Evolutionary conservation across 2,329 filamentous ascomycete genomes (phyloP).

Genomic region (Microdochium paspali): DNA sequence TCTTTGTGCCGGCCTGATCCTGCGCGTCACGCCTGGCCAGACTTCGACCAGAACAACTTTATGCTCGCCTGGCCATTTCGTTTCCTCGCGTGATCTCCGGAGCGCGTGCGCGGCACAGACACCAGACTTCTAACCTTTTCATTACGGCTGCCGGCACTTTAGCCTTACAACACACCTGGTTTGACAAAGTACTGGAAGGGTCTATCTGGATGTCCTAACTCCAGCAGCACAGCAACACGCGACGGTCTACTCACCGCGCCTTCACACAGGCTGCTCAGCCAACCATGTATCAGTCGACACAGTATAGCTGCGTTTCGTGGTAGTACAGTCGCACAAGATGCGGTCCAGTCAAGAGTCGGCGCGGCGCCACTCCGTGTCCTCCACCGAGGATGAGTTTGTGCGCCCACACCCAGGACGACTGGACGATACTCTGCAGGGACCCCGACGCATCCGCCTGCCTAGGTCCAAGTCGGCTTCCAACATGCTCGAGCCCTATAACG

Average conservation of each 20-base stretch:
- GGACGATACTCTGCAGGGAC: not conserved
- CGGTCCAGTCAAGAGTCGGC: not conserved
- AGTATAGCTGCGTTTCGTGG: not conserved
- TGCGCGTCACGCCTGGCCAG: too few species aligned
- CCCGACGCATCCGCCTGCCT: slow-evolving; percentile 9
- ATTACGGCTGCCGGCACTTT: too few species aligned
- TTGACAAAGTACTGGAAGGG: too few species aligned
- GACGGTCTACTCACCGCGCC: not conserved
- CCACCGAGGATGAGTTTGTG: not conserved
- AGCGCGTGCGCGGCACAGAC: too few species aligned
- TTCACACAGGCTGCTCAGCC: not conserved
- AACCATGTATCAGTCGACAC: not conserved
- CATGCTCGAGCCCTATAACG: slow-evolving; percentile 9
- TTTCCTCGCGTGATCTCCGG: too few species aligned
- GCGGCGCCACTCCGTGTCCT: not conserved
- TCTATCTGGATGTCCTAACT: too few species aligned
- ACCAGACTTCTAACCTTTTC: too few species aligned
- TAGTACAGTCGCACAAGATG: not conserved
- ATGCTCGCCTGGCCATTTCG: too few species aligned
- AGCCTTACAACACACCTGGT: too few species aligned
- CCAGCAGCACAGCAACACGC: not conserved
- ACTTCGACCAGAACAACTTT: too few species aligned
- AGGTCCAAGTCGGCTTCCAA: slow-evolving; percentile 17
- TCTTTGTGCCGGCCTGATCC: too few species aligned
- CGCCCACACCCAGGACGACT: not conserved